These are phyloP conservation scores for Cokeromyces recurvatus DNA, from an alignment of 371 early-diverging fungal genomes.

Conservation along the genomic window DNA sequence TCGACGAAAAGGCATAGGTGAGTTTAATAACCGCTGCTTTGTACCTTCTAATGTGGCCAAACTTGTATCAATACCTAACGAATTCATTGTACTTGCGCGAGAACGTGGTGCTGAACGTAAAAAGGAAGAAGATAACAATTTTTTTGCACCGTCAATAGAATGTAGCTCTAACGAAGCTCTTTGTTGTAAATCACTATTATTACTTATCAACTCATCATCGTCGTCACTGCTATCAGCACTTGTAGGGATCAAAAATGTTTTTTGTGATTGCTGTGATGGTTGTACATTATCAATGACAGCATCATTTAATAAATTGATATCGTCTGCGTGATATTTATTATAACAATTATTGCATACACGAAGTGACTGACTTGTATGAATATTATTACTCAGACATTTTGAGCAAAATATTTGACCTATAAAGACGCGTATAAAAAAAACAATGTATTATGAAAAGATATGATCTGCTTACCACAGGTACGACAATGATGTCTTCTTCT, in stretches of 20 bases:
- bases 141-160: too few species aligned
- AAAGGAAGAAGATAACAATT: conserved; percentile 26
- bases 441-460: not conserved
- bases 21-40: conserved; percentile 12
- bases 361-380: conserved; percentile 14
- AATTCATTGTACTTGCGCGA: conserved; percentile 52
- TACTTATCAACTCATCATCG: too few species aligned
- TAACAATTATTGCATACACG: conserved; percentile 23
- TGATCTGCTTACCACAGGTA: conserved; percentile 60
- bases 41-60: conserved; percentile 18
- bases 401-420: conserved; percentile 25
- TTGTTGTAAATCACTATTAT: conserved; percentile 17
- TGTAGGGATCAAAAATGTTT: conserved; percentile 7
- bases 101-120: conserved; percentile 44
- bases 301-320: conserved; percentile 12
- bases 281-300: conserved; percentile 1
- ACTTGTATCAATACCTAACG: conserved; percentile 24
- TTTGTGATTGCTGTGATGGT: conserved; percentile 11
- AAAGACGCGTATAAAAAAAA: not conserved
- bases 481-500: conserved; percentile 82
- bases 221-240: conserved; percentile 13
- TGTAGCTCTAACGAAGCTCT: conserved; percentile 14
- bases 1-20: conserved; percentile 41
- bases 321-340: conserved; percentile 14
- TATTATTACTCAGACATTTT: conserved; percentile 15